Evolutionary conservation across 495 filamentous ascomycete genomes (phyloP).

Genomic region (Podospora tetraspora): DNA sequence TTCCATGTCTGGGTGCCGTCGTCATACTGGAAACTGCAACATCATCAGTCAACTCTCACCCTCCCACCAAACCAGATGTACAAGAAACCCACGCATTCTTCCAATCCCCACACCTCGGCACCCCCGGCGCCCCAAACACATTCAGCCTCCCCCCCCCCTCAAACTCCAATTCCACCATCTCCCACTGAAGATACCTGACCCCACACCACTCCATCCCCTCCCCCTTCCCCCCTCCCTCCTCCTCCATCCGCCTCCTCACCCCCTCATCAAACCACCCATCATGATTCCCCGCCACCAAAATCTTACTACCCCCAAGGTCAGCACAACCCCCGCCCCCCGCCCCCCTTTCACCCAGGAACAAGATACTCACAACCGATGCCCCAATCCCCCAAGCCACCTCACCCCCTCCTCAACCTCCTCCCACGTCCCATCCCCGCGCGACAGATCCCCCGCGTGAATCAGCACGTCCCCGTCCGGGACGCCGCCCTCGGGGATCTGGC

Average conservation of each 20-base stretch:
- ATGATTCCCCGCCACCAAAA: constrained; percentile 86
- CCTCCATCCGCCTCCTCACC: constrained; percentile 25
- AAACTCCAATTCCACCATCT: constrained; percentile 42
- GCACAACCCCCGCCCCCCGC: not conserved
- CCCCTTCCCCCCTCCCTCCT: constrained; percentile 30
- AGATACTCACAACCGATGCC: constrained; percentile 43
- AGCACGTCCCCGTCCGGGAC: constrained; percentile 78
- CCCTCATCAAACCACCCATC: constrained; percentile 71
- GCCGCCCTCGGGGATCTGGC: constrained; percentile 28
- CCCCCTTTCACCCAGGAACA: not conserved
- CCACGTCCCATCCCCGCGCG: constrained; percentile 58
- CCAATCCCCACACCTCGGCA: constrained; percentile 38
- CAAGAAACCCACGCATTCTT: constrained; percentile 20
- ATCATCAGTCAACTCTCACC: too few species aligned
- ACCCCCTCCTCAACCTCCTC: constrained; percentile 69
- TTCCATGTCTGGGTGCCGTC: constrained; percentile 42
- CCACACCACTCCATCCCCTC: constrained; percentile 40
- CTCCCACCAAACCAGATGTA: too few species aligned
- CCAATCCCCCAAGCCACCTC: constrained; percentile 69
- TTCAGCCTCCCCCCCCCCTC: constrained; percentile 47
- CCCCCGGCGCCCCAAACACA: constrained; percentile 50
- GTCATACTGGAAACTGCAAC: constrained; percentile 45
- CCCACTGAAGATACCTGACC: constrained; percentile 49
- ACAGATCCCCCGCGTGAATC: constrained; percentile 84
- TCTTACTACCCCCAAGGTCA: constrained; percentile 43